Evolutionary conservation across 2,329 filamentous ascomycete species (phyloP), one percentile per base, ranked within the genome.

Genomic region (Colletotrichum sp.): DNA sequence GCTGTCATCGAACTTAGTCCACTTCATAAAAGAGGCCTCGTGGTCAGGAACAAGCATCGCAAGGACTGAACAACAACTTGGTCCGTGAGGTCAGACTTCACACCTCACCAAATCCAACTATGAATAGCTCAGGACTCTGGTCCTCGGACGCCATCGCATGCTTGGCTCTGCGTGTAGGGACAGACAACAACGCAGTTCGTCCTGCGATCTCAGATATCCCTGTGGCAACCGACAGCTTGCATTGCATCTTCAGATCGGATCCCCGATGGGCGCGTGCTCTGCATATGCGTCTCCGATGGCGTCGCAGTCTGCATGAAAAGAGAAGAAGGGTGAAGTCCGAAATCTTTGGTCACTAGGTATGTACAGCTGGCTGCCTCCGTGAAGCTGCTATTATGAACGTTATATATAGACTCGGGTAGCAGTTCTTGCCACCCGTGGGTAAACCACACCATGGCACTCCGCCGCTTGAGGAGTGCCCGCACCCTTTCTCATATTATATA

Each of bases 1-100:
- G 73, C 73, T 73, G 73, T 73, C 69, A 73, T 64, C 21, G 26
- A 49, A 13, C 16, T 39, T 52, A 63, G 49, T 62, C 39, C 26
- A 16, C 39, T 32, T 39, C 55, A 28, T 15, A 26, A 28, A 67
- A 13, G 16, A 34, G 59, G 8, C 73, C 36, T 60, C 62, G 39
- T 44, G n/a, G 39, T 10, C 30, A 21, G 57, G 44, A 18, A 34
- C 24, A 28, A 18, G 57, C 21, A 62, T 34, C 28, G 16, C 30
- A 21, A 28, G n/a, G 30, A 34, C 68, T 21, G n/a, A 10, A 52
- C 1, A 52, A 26, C 30, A 21, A 18, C 67, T 3, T 26, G 32
- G 16, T 44, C 30, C 65, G 36, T 66, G 28, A 30, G 18, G 15
- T 28, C 28, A 28, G 55, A 49, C 49, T 30, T n/a, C 49, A 55